Conservation (phyloP, 345 rosid species). For the Hirschfeldia incana region DNA sequence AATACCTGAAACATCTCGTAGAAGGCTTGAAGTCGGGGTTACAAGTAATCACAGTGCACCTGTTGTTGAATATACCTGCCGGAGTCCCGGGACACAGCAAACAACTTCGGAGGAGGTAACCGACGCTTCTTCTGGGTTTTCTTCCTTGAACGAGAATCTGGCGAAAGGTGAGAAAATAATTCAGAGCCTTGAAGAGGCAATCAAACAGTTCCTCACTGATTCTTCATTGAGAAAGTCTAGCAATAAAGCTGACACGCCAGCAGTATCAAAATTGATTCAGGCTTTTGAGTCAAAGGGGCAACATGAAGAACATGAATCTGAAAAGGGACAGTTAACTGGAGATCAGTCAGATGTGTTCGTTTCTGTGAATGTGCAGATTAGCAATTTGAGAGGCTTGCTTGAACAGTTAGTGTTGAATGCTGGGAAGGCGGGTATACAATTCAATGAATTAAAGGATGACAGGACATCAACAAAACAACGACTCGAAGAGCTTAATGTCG, state of each 20-base stretch:
- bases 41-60: slow-evolving; percentile 26
- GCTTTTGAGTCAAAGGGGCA: slow-evolving; percentile 77
- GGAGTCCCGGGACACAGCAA: slow-evolving; percentile 33
- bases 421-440: slow-evolving; percentile 42
- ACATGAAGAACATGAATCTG: slow-evolving; percentile 54
- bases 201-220: slow-evolving; percentile 49
- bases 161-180: slow-evolving; percentile 56
- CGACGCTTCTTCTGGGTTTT: slow-evolving; percentile 47
- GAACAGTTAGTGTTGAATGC: slow-evolving; percentile 59
- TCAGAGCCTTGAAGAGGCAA: slow-evolving; percentile 59
- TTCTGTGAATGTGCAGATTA: slow-evolving; percentile 48
- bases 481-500: slow-evolving; percentile 48
- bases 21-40: slow-evolving; percentile 27
- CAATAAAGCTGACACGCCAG: slow-evolving; percentile 49
- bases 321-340: slow-evolving; percentile 38
- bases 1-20: slow-evolving; percentile 36
- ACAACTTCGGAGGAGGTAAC: slow-evolving; percentile 38
- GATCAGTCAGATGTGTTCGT: slow-evolving; percentile 43
- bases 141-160: slow-evolving; percentile 46
- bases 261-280: slow-evolving; percentile 71
- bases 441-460: slow-evolving; percentile 47
- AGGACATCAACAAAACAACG: slow-evolving; percentile 39
- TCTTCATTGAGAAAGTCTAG: slow-evolving; percentile 41
- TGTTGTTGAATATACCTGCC: slow-evolving; percentile 32
- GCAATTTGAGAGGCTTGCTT: slow-evolving; percentile 54